These are phyloP conservation scores for Cucumis hystrix DNA, from an alignment of 306 rosid genomes.

Conservation along the genomic window DNA sequence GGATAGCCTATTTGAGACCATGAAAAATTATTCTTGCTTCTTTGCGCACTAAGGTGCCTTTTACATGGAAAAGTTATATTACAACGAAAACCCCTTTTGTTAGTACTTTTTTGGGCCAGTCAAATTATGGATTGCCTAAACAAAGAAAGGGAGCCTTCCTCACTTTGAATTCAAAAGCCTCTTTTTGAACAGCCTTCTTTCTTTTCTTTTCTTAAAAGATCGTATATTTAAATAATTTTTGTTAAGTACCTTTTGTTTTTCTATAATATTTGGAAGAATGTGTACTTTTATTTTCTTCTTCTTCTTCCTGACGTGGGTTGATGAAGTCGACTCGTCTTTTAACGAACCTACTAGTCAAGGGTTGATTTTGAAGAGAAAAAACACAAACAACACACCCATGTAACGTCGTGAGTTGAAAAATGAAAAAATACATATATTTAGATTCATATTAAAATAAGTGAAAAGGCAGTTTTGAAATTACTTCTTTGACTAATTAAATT, in stretches of 20 bases:
- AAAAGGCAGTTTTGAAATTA: background rate
- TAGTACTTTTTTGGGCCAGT: background rate
- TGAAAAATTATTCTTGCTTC: too few relatives aligned
- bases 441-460: background rate
- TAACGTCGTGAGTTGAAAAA: background rate
- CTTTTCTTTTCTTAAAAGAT: background rate
- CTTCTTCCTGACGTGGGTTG: background rate
- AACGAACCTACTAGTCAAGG: background rate
- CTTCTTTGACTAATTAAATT: background rate
- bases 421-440: background rate
- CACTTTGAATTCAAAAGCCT: slow-evolving; percentile 1
- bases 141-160: background rate
- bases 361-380: background rate
- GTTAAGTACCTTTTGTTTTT: background rate
- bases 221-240: background rate
- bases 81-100: background rate
- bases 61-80: background rate
- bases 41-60: background rate
- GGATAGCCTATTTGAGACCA: background rate
- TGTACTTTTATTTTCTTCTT: background rate
- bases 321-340: background rate
- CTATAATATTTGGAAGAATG: background rate
- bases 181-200: background rate
- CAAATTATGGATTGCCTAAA: background rate
- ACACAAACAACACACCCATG: background rate